Percentiles rank a stretch among this genome's conserved stretches.
Evolutionary conservation across 208 protist genomes (phyloP).

Genomic region (Phytomonas sp.): DNA sequence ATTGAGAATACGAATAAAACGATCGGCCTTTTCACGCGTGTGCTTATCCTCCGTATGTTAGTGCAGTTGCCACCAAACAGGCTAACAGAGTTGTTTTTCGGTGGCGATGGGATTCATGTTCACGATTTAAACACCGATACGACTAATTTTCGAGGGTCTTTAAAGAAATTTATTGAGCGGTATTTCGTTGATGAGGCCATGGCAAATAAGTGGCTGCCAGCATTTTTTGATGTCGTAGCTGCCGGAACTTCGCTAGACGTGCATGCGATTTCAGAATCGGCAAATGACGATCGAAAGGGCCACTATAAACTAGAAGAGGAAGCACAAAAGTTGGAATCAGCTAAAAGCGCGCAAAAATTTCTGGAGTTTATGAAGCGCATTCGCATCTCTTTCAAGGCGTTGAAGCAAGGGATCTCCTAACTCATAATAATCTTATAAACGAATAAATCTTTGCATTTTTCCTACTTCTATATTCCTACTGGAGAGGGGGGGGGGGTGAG

Average conservation of each 20-base stretch:
- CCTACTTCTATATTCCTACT: background rate
- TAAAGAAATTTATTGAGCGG: constrained; percentile 46
- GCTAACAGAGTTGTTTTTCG: constrained; percentile 73
- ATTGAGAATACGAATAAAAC: constrained; percentile 66
- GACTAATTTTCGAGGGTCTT: constrained; percentile 29
- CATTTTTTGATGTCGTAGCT: constrained; percentile 69
- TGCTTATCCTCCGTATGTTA: constrained; percentile 65
- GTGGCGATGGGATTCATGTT: constrained; percentile 49
- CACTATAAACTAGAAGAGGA: background rate
- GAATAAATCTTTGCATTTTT: background rate
- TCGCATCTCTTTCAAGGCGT: constrained; percentile 58
- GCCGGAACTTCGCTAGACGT: constrained; percentile 47
- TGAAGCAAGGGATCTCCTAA: constrained; percentile 65
- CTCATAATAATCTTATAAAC: background rate
- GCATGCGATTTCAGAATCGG: background rate
- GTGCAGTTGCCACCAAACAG: constrained; percentile 38
- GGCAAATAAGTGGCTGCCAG: constrained; percentile 51
- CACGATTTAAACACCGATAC: constrained; percentile 59
- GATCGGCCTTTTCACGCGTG: constrained; percentile 66
- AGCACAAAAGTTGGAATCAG: background rate
- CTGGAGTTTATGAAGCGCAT: constrained; percentile 53
- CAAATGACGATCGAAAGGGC: constrained; percentile 3
- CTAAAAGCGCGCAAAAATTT: constrained; percentile 21
- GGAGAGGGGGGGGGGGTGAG: background rate
- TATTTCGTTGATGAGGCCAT: constrained; percentile 71